Evolutionary conservation across 1,284 basidiomycete species (phyloP), one percentile per base, ranked within the genome.

Genomic region (Ceratobasidium papillatum): DNA sequence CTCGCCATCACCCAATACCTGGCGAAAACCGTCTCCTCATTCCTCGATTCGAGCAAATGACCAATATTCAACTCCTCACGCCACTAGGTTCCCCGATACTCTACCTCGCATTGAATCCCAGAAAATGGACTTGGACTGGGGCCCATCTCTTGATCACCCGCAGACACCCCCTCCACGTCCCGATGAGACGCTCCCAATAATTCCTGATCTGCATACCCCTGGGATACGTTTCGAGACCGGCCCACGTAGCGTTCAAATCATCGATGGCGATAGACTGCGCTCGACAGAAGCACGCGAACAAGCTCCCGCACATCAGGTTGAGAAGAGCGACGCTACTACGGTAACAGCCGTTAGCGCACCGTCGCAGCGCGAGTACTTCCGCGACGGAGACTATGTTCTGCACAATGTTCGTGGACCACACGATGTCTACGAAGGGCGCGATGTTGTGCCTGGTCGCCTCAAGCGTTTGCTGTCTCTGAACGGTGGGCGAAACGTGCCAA

Each of bases 31-130:
- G 14, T 72, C 69, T 52, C 69, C 69, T 2, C 69, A 72, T 52
- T 72, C 69, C 25, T 72, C 69, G 36, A 61, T 72, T 34, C 56
- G 69, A 19, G 69, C 58, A 32, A 62, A 56, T 14, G 69, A 72
- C 2, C 69, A 62, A 25, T 72, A 61, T 14, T 43, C 41, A 19
- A 72, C 69, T 22, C 69, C 69, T 43, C 69, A 58, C 22, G 41
- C 69, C 32, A 58, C 56, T 27, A 43, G 58, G 8, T 58, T 72
- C 45, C 69, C 69, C 8, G 69, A 72, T 34, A 8, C 56, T 51
- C 30, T 72, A 8, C 69, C 69, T 41, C 69, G 69, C 27, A 72
- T 72, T 22, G 69, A 72, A 38, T 72, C 69, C 8, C 69, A 72
- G 22, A 49, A 34, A 36, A 72, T 72, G 66, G 54, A 56, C 66